Conservation (phyloP, 129 eudicot species). For the sunflower (Helianthus annuus) region DNA sequence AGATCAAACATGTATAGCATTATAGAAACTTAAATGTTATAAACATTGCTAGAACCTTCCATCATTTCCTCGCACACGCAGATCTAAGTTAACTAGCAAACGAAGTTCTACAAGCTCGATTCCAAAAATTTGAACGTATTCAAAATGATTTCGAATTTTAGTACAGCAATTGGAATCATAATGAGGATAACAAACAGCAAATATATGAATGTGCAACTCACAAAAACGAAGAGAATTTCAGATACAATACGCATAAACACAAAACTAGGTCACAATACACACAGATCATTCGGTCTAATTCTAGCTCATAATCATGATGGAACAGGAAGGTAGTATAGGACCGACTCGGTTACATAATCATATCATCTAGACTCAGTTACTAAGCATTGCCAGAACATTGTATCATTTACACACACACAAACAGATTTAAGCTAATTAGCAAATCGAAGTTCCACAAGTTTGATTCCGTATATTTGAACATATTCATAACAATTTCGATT, state of each 20-base stretch:
- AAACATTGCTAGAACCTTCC: neutral
- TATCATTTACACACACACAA: conserved; percentile 9
- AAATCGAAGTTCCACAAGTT: conserved; percentile 6
- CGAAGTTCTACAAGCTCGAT: neutral
- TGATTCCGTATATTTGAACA: conserved; percentile 11
- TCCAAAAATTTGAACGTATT: neutral
- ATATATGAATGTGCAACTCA: neutral
- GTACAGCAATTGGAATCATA: neutral
- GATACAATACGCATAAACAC: conserved; percentile 13
- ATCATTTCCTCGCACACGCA: conserved; percentile 2
- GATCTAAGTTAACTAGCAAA: conserved; percentile 2
- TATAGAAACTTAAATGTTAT: neutral
- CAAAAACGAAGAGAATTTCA: neutral
- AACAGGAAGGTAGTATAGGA: neutral
- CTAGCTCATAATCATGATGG: neutral
- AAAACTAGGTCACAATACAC: conserved; percentile 1
- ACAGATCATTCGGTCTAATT: conserved; percentile 5
- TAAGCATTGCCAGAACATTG: no score
- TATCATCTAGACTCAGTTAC: conserved; percentile 1
- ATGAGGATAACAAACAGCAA: conserved; percentile 17
- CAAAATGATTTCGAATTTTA: neutral
- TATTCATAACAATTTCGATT: neutral
- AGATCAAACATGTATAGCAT: neutral
- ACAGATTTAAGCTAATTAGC: conserved; percentile 1
- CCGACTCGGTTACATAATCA: neutral